These are phyloP conservation scores for Aspergillus fructus DNA, from an alignment of 2,329 filamentous ascomycete species.

Conservation along the genomic window DNA sequence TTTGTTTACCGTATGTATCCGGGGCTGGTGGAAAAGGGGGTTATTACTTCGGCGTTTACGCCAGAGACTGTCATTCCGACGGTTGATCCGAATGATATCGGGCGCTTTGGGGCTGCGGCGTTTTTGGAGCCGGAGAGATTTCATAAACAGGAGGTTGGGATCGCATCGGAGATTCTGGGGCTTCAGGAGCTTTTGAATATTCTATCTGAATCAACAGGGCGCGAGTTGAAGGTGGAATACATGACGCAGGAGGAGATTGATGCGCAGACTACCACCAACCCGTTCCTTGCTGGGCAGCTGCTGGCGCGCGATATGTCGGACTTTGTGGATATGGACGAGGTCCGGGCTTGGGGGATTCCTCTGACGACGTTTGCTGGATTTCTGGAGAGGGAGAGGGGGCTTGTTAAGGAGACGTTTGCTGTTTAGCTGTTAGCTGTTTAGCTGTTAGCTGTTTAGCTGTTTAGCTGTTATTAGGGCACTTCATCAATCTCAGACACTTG, in stretches of 20 bases:
- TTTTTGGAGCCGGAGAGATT: slow-evolving; percentile 46
- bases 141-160: slow-evolving; percentile 38
- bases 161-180: slow-evolving; percentile 44
- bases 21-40: slow-evolving; percentile 39
- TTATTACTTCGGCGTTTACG: slow-evolving; percentile 39
- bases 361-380: slow-evolving; percentile 48
- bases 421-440: too few species aligned
- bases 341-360: slow-evolving; percentile 41
- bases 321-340: slow-evolving; percentile 34
- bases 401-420: slow-evolving; percentile 18
- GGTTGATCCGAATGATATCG: slow-evolving; percentile 51
- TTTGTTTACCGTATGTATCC: slow-evolving; percentile 42
- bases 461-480: too few species aligned
- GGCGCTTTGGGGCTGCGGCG: slow-evolving; percentile 45
- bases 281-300: slow-evolving; percentile 42
- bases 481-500: too few species aligned
- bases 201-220: slow-evolving; percentile 35
- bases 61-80: slow-evolving; percentile 42
- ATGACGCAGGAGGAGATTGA: slow-evolving; percentile 46
- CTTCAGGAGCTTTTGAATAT: slow-evolving; percentile 37
- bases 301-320: slow-evolving; percentile 35
- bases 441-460: neutral
- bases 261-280: slow-evolving; percentile 33
- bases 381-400: slow-evolving; percentile 41
- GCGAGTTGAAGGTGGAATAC: slow-evolving; percentile 38